Percentiles rank a stretch among this genome's conserved stretches.
Conservation (phyloP, 768 basidiomycete species). For the Mycena vulgaris region DNA sequence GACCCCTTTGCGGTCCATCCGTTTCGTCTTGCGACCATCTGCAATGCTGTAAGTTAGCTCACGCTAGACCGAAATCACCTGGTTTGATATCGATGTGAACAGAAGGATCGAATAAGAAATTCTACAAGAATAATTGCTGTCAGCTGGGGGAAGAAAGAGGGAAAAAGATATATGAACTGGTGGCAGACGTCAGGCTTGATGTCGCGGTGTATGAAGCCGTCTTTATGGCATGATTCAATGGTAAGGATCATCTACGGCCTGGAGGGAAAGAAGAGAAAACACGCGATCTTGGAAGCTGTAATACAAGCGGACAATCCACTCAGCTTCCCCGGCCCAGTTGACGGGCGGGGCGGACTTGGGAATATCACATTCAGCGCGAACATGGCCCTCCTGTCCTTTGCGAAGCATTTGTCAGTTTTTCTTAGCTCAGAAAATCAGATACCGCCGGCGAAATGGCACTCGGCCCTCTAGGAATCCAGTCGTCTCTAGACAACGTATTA, state of each 20-base stretch:
- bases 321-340: constrained; percentile 78
- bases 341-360: constrained; percentile 90
- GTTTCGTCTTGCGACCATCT: too few species aligned
- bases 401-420: too few species aligned
- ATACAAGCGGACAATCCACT: constrained; percentile 95
- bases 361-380: too few species aligned
- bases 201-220: constrained; percentile 98
- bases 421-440: too few species aligned
- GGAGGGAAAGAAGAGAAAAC: constrained; percentile 37
- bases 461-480: too few species aligned
- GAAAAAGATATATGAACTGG: constrained; percentile 36
- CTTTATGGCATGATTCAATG: constrained; percentile 92
- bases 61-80: too few species aligned
- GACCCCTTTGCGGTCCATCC: constrained; percentile 87
- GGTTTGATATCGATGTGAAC: too few species aligned
- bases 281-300: constrained; percentile 96
- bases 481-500: too few species aligned
- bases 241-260: constrained; percentile 89
- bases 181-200: constrained; percentile 89
- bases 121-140: constrained; percentile 34
- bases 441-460: too few species aligned
- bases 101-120: too few species aligned
- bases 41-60: constrained; percentile 85
- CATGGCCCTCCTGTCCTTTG: too few species aligned
- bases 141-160: too few species aligned